Base-by-base conservation (phyloP, 1,139 yeast species). In the Meyerozyma sp. region DNA sequence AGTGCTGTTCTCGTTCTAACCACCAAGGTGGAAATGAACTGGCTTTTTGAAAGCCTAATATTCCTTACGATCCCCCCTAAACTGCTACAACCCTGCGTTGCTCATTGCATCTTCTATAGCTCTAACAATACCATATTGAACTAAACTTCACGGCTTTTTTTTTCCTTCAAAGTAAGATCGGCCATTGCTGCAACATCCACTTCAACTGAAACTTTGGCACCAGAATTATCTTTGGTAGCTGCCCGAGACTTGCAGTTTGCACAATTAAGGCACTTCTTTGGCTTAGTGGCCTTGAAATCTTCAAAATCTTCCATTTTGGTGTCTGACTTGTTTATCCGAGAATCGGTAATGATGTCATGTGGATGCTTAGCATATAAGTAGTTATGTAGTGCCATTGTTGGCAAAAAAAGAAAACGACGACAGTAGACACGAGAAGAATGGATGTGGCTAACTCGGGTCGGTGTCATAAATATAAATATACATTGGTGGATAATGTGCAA, bases 361-460 rank as follows among this genome's bases (percentile, higher is more conserved):
- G 54, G 56, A 50, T 70, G 75, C 47, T 70, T 70, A 9, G 76
- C 75, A 49, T 70, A 70, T 43, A 70, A 48, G 48, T 70, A 70
- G 50, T 70, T 68, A 56, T 75, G 65, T 42, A 70, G 61, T 4
- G 75, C 76, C 76, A 70, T 70, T 21, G 36, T 37, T 23, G 37
- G 35, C 16, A 28, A n/a, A 10, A 36, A 36, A n/a, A 23, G 28
- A 23, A 10, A 11, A 13, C 18, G 10, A 13, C 16, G 34, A 13
- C 9, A n/a, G 10, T 13, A 14, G 34, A 30, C 16, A 13, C 13
- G 11, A 23, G 39, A 13, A 36, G 39, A 11, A n/a, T 6, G 18
- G n/a, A 11, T 36, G 8, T n/a, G 16, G 13, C 14, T 14, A 20
- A 13, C n/a, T 2, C 21, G 14, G 14, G 40, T 7, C 29, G 2